These are phyloP conservation scores for Aspergillus panamensis DNA, from an alignment of 495 filamentous ascomycete genomes.

Conservation along the genomic window DNA sequence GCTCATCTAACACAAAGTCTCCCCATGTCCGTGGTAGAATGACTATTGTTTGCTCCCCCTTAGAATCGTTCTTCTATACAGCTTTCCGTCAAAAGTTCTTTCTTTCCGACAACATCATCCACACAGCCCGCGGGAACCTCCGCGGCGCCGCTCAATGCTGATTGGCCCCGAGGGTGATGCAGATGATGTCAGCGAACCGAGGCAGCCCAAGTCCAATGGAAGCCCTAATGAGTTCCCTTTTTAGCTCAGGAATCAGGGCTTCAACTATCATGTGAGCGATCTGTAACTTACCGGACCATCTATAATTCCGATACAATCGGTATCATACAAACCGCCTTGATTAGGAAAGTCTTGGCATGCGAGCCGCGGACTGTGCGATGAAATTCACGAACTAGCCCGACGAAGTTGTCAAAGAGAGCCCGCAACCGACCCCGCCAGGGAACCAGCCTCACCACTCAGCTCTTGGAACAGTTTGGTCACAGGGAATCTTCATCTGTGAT, in stretches of 20 bases:
- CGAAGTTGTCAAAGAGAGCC: constrained; percentile 39
- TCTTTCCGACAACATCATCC: not conserved
- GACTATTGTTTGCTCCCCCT: not conserved
- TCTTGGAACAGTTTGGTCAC: constrained; percentile 20
- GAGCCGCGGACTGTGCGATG: constrained; percentile 45
- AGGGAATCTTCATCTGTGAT: constrained; percentile 22
- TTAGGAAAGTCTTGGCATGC: constrained; percentile 37
- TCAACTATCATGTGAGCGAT: constrained; percentile 25
- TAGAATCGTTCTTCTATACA: constrained; percentile 3
- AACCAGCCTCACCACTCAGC: constrained; percentile 27
- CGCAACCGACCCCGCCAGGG: constrained; percentile 42
- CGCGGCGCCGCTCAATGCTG: not conserved
- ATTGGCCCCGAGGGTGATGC: constrained; percentile 13
- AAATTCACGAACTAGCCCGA: constrained; percentile 45
- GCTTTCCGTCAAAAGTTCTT: not conserved
- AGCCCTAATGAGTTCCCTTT: not conserved
- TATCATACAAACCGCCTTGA: constrained; percentile 24
- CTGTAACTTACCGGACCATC: constrained; percentile 29
- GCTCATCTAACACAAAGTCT: not conserved
- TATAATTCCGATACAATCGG: constrained; percentile 20
- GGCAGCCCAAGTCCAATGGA: not conserved
- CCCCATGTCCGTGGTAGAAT: not conserved
- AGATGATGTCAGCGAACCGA: constrained; percentile 11
- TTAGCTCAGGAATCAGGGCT: constrained; percentile 23
- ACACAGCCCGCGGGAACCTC: not conserved